A percentile compares a stretch with the other conserved stretches of the same genome.
Conservation (phyloP, 306 rosid genomes). For the Hippophae rhamnoides region DNA sequence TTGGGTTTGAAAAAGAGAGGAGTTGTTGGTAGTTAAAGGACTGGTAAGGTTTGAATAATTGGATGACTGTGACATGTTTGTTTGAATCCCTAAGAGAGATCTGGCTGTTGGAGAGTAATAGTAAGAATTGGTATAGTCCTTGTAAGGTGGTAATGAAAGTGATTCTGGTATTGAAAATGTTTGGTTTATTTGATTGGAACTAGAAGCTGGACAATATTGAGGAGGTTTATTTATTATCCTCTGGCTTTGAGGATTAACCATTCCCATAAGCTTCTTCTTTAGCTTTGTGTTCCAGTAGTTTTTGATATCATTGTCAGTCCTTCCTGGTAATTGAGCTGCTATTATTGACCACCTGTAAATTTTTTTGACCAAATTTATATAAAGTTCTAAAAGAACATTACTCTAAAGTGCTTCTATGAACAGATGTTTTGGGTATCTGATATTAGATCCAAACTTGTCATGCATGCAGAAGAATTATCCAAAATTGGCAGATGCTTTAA, state of each 20-base stretch:
- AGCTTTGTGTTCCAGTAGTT: slow-evolving; percentile 97
- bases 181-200: slow-evolving; percentile 13
- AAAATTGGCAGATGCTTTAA: slow-evolving; percentile 22
- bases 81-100: slow-evolving; percentile 27
- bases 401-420: background rate
- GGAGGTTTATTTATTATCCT: slow-evolving; percentile 16
- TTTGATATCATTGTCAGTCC: slow-evolving; percentile 92
- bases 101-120: slow-evolving; percentile 11
- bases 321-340: slow-evolving; percentile 81
- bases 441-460: slow-evolving; percentile 37
- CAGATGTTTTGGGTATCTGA: slow-evolving; percentile 18
- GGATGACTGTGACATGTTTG: slow-evolving; percentile 15
- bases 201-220: slow-evolving; percentile 12
- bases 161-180: slow-evolving; percentile 2
- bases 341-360: slow-evolving; percentile 78
- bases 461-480: slow-evolving; percentile 29
- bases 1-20: slow-evolving; percentile 36
- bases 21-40: slow-evolving; percentile 17
- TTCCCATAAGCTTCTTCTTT: slow-evolving; percentile 69
- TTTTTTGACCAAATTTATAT: background rate
- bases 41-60: slow-evolving; percentile 15
- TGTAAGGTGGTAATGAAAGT: slow-evolving; percentile 21
- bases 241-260: slow-evolving; percentile 20
- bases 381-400: background rate
- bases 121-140: slow-evolving; percentile 14